Evolutionary conservation across 257 asterid genomes (phyloP).

Genomic region (Solanum infundibuliforme): DNA sequence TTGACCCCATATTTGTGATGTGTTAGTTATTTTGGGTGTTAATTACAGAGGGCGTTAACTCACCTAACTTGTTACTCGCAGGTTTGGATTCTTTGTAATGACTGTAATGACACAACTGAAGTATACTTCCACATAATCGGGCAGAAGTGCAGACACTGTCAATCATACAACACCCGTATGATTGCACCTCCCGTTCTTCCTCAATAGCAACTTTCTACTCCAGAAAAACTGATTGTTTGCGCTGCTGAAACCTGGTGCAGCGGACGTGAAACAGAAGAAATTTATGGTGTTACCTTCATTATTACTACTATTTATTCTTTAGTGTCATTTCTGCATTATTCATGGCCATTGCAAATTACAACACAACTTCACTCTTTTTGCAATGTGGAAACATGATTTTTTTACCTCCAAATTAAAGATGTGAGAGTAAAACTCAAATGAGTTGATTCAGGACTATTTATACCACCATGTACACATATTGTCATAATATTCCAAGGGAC

Average conservation of each 20-base stretch:
- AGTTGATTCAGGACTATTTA: background rate
- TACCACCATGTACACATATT: background rate
- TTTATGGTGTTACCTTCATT: background rate
- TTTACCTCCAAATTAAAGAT: background rate
- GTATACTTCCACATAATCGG: conserved; percentile 86
- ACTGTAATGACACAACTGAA: conserved; percentile 87
- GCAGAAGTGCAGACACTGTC: conserved; percentile 85
- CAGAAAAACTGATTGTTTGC: background rate
- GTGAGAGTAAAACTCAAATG: background rate
- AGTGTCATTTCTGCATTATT: background rate
- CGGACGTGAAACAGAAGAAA: background rate
- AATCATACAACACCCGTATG: conserved; percentile 77
- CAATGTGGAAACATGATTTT: background rate
- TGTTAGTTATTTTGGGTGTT: background rate
- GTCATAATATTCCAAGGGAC: background rate
- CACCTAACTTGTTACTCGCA: conserved; percentile 8
- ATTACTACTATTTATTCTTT: background rate
- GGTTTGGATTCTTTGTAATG: conserved; percentile 96
- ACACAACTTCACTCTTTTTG: background rate
- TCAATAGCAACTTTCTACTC: conserved; percentile 14
- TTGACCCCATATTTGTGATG: background rate
- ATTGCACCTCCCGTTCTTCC: conserved; percentile 87
- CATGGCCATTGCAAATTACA: background rate
- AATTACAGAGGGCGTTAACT: background rate
- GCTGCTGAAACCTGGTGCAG: background rate